Evolutionary conservation across 1,139 yeast genomes (phyloP).

Genomic region (Diutina neorugosa): DNA sequence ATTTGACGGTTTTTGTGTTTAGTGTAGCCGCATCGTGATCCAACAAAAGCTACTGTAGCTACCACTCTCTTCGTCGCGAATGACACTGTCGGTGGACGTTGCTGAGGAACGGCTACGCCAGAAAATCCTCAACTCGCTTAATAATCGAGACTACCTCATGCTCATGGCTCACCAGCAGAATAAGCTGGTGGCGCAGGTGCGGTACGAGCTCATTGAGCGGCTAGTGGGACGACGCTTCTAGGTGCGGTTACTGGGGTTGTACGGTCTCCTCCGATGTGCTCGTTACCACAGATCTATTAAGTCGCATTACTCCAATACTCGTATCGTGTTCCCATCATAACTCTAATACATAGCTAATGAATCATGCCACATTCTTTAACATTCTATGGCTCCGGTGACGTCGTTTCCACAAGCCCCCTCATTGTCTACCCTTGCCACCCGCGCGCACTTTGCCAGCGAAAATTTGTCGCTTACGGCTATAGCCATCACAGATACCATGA

Average conservation of each 20-base stretch:
- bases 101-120: slow-evolving; percentile 30
- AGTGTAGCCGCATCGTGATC: no score
- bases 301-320: no score
- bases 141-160: slow-evolving; percentile 30
- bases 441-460: background rate
- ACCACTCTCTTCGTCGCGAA: background rate
- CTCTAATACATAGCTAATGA: background rate
- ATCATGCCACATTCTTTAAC: no score
- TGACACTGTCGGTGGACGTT: slow-evolving; percentile 10
- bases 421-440: background rate
- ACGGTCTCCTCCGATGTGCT: no score
- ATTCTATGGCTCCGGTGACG: no score
- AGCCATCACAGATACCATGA: background rate
- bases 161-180: slow-evolving; percentile 32
- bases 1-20: no score
- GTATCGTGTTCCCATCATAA: no score
- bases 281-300: no score
- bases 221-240: slow-evolving; percentile 5
- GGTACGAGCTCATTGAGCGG: slow-evolving; percentile 22
- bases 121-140: slow-evolving; percentile 28
- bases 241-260: background rate
- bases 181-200: slow-evolving; percentile 32
- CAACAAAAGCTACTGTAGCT: no score
- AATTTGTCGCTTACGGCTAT: background rate
- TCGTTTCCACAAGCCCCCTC: background rate